Conservation (phyloP, 2,329 filamentous ascomycete species). For the Trichophyton equinum region DNA sequence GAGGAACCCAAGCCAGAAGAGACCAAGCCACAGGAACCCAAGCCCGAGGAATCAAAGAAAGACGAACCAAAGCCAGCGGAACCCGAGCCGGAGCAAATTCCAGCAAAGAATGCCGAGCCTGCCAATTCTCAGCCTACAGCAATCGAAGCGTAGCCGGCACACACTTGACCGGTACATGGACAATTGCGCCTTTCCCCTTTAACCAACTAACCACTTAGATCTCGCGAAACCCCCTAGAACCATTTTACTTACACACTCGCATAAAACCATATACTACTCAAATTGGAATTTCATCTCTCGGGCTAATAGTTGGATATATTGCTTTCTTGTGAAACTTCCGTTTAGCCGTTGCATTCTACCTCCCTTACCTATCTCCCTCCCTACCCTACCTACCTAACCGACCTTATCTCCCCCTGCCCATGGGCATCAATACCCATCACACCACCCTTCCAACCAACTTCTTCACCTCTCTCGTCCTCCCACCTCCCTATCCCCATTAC, state of each 20-base stretch:
- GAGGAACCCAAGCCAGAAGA: background rate
- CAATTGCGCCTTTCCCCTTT: background rate
- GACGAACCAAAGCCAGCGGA: background rate
- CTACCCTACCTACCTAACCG: background rate
- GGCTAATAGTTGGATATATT: conserved; percentile 2
- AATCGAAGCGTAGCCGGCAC: background rate
- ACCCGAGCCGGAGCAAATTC: background rate
- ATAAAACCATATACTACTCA: background rate
- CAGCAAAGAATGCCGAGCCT: background rate
- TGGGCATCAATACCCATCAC: background rate
- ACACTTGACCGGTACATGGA: background rate
- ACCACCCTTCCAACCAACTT: background rate
- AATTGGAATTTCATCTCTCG: conserved; percentile 2
- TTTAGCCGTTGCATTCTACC: background rate
- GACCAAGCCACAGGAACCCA: background rate
- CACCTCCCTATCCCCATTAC: background rate
- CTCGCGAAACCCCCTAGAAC: background rate
- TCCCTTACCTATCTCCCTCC: background rate
- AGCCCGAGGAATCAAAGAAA: background rate
- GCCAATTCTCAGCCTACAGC: background rate
- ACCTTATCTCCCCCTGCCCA: background rate
- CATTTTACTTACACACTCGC: background rate
- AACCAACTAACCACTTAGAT: background rate
- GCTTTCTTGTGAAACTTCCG: conserved; percentile 3
- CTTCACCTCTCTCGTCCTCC: background rate